These are phyloP conservation scores for Ceratobasidium sp. DNA, from an alignment of 1,284 basidiomycete genomes.

Conservation along the genomic window DNA sequence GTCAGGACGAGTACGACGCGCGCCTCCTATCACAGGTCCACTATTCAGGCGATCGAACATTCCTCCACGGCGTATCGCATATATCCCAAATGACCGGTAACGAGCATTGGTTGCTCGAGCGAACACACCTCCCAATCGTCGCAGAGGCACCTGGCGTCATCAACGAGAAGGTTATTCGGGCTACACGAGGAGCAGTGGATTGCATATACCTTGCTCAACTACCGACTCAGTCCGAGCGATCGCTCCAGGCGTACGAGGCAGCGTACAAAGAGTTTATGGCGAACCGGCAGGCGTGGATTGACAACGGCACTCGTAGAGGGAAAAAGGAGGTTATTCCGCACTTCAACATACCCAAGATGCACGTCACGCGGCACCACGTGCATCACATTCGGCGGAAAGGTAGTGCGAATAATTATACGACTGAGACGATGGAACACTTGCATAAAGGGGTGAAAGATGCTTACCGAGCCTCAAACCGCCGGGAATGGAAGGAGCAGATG, in stretches of 20 bases:
- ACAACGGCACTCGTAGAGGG: slow-evolving; percentile 13
- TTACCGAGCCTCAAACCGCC: slow-evolving; percentile 18
- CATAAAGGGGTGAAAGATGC: slow-evolving; percentile 34
- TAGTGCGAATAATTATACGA: slow-evolving; percentile 25
- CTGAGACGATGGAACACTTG: slow-evolving; percentile 40
- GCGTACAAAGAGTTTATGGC: slow-evolving; percentile 1
- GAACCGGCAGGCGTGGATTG: slow-evolving; percentile 28
- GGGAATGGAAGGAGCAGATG: slow-evolving; percentile 18
- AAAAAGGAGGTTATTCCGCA: slow-evolving; percentile 30
- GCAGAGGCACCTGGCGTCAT: slow-evolving; percentile 36
- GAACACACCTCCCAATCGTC: slow-evolving; percentile 8
- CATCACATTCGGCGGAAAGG: slow-evolving; percentile 17
- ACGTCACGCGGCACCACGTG: slow-evolving; percentile 26
- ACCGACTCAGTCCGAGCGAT: slow-evolving; percentile 10
- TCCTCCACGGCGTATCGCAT: slow-evolving; percentile 22
- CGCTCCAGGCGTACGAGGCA: slow-evolving; percentile 21
- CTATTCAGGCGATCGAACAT: slow-evolving; percentile 6
- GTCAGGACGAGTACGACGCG: slow-evolving; percentile 14
- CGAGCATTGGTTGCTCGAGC: slow-evolving; percentile 35
- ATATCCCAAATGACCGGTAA: slow-evolving; percentile 30
- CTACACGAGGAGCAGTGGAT: slow-evolving; percentile 22
- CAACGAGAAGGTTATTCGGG: slow-evolving; percentile 24
- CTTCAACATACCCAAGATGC: slow-evolving; percentile 44
- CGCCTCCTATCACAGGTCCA: neutral
- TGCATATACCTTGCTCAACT: slow-evolving; percentile 30